Evolutionary conservation across 768 basidiomycete genomes (phyloP).

Genomic region (Leccinum boreale): DNA sequence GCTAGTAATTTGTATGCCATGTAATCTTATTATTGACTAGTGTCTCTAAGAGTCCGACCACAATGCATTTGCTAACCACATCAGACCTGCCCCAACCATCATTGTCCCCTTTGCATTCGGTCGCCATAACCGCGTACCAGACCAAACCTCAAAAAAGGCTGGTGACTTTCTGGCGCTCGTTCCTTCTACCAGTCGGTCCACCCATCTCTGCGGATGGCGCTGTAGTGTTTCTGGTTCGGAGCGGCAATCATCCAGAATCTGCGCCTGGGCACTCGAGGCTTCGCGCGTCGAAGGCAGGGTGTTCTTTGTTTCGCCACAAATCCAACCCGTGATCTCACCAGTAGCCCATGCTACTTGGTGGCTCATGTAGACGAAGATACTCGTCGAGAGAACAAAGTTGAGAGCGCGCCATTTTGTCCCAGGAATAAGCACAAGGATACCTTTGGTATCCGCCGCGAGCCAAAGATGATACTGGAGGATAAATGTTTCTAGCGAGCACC

Average conservation of each 20-base stretch:
- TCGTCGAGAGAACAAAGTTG: slow-evolving; percentile 73
- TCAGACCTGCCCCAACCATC: slow-evolving; percentile 37
- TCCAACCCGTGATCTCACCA: slow-evolving; percentile 59
- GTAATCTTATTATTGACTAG: not conserved
- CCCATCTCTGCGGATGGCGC: slow-evolving; percentile 43
- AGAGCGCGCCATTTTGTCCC: slow-evolving; percentile 69
- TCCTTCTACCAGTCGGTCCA: slow-evolving; percentile 46
- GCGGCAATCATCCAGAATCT: not conserved
- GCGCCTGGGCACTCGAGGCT: not conserved
- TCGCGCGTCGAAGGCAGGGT: slow-evolving; percentile 20
- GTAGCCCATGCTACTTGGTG: slow-evolving; percentile 77
- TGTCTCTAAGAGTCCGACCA: slow-evolving; percentile 41
- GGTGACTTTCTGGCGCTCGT: slow-evolving; percentile 19
- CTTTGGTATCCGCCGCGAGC: slow-evolving; percentile 82
- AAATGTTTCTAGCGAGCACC: slow-evolving; percentile 88
- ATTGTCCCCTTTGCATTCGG: slow-evolving; percentile 44
- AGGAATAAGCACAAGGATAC: slow-evolving; percentile 75
- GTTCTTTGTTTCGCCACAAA: slow-evolving; percentile 41
- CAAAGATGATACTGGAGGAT: slow-evolving; percentile 88
- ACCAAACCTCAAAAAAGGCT: slow-evolving; percentile 30
- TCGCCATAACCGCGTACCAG: slow-evolving; percentile 28
- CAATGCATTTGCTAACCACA: slow-evolving; percentile 68
- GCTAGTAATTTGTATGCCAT: not conserved
- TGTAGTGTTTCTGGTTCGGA: slow-evolving; percentile 38
- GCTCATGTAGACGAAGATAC: slow-evolving; percentile 78